Evolutionary conservation across 2,329 filamentous ascomycete genomes (phyloP), one percentile per base, ranked within the genome.

Genomic region (Pestalotiopsis sp.): DNA sequence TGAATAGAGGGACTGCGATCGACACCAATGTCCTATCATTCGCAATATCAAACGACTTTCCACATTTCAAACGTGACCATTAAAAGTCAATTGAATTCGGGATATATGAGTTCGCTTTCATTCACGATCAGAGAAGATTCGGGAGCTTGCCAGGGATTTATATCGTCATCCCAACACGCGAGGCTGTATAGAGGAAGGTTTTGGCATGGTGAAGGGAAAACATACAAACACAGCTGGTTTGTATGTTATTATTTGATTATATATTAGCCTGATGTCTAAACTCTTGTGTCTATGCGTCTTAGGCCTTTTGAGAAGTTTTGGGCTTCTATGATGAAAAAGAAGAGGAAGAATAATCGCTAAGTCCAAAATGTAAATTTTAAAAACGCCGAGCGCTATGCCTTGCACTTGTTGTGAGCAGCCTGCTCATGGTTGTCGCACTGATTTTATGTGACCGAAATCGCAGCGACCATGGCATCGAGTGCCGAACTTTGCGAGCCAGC

Each of bases 401-500:
- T 25, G 17, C 62, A 45, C 11, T n/a, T 52, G 45, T 52, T 52
- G n/a, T 20, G 45, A 52, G 45, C 45, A 52, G n/a, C 45, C 17
- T 9, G 45, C 45, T 57, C 49, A 13, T 20, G 36, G 13, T 57
- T 12, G 23, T 11, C 13, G 25, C 39, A 25, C 23, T 36, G 38
- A 3, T 12, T 52, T 27, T 20, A 78, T n/a, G 75, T 72, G 31
- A 75, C 73, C 25, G 70, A 74, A 25, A 74, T 69, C 20, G 76
- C 76, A 23, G 74, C 76, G 38, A 77, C 73, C 17, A 78, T 69
- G 7, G 72, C 73, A 65, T 78, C 76, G 31, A 78, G 65, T 14
- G 77, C 76, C 39, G 76, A 78, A 68, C 75, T 76, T 17, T 78
- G 75, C 11, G 76, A 75, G 58, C 73, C 73, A 12, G 77, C 76